A percentile compares a stretch with the other conserved stretches of the same genome.
phyloP scores from a whole-genome alignment of 768 basidiomycete species.

The Flagelloscypha sp. region DNA sequence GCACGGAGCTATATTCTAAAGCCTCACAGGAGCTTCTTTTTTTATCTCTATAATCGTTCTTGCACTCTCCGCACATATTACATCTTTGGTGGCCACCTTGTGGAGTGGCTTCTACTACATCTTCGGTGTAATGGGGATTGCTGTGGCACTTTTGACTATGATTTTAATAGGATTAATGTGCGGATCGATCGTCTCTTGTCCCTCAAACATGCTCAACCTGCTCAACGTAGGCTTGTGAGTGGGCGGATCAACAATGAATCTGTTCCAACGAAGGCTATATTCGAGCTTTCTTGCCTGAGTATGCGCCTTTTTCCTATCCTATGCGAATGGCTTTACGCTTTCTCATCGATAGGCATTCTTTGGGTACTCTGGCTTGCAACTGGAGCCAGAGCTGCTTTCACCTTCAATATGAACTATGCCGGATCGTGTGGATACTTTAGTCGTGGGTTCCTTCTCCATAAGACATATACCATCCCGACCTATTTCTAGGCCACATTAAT shows the following conservation, averaged over 20 bases:
- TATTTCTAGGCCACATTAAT: conserved; percentile 7
- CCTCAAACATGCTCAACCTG: too few species aligned
- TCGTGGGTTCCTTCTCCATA: conserved; percentile 7
- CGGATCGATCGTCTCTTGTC: conserved; percentile 8
- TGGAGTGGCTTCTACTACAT: conserved; percentile 17
- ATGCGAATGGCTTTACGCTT: not conserved
- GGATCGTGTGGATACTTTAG: conserved; percentile 15
- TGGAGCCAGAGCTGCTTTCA: conserved; percentile 25
- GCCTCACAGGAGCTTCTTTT: too few species aligned
- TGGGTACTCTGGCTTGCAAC: conserved; percentile 40
- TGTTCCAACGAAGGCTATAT: conserved; percentile 30
- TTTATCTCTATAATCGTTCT: conserved; percentile 7
- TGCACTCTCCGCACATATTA: conserved; percentile 17
- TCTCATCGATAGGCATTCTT: conserved; percentile 23
- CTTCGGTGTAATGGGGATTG: conserved; percentile 29
- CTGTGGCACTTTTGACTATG: conserved; percentile 28
- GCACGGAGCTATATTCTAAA: too few species aligned
- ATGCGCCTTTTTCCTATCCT: conserved; percentile 8
- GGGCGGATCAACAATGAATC: conserved; percentile 28
- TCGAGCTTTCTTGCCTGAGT: conserved; percentile 35
- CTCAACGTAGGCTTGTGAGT: conserved; percentile 24
- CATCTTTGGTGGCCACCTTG: conserved; percentile 13
- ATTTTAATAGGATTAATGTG: conserved; percentile 33
- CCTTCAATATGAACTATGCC: conserved; percentile 12
- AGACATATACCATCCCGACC: not conserved